Base-by-base conservation (phyloP, 1,284 basidiomycete genomes). In the Wolfiporia cocos region DNA sequence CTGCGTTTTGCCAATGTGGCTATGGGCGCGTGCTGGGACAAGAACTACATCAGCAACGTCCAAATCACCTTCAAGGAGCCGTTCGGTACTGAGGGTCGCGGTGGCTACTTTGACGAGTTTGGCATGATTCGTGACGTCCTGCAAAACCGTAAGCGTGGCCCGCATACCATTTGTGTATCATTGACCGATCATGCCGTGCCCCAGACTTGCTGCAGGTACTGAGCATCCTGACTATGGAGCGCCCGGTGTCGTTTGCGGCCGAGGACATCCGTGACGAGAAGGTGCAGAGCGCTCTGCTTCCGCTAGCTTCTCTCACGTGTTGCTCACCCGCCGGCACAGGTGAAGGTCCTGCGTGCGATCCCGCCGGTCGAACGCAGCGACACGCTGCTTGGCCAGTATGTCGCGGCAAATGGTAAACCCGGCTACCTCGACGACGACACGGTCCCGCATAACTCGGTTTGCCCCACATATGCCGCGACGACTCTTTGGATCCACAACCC, bases 31-130 rank as follows among this genome's bases (percentile, higher is more conserved):
- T 78, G 78, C 20, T 94, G 93, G 87, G 92, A 96, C 71, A 95
- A 89, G 67, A 91, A 92, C 65, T 88, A 82, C 45, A 87, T 97
- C 68, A 84, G 80, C 67, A 97, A 92, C 61, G 90, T 97, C 30
- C 94, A 97, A 66, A 95, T 97, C 69, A 95, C 92, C 7, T 96
- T 97, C 81, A 97, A 97, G 71, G 94, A 97, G 68, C 89, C 92
- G 9, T 95, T 97, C 61, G 93, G 93, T 30, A 97, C 93, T 37
- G 93, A 97, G 65, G 93, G 93, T 30, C 88, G 93, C 54, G 93
- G 93, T 29, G 93, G 94, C 20, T 97, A 97, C 76, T 97, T 97
- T 71, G 93, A 97, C 66, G 93, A 96, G 67, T 97, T 96, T 67
- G 93, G 93, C 49, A 95, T 97, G 63, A 94, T 97, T 64, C 86